Conservation (phyloP, 441 rosid species). For the Mallotus repandus region DNA sequence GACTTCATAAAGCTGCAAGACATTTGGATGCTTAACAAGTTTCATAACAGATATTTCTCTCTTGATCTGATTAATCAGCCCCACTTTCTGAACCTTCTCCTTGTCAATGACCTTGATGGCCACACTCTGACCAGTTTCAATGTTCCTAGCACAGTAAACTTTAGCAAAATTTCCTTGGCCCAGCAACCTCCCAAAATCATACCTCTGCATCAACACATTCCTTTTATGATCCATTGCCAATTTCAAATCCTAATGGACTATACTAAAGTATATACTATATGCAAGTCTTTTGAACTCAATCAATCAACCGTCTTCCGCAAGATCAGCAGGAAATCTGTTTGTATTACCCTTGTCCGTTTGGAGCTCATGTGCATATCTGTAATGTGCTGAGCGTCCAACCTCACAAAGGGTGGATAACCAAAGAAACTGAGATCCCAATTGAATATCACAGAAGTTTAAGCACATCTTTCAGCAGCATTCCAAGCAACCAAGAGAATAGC, state of each 20-base stretch:
- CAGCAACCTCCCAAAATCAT: constrained; percentile 62
- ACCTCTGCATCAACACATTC: constrained; percentile 55
- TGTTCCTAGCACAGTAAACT: constrained; percentile 61
- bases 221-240: constrained; percentile 32
- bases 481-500: neutral
- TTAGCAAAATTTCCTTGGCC: constrained; percentile 85
- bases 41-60: constrained; percentile 73
- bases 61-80: constrained; percentile 66
- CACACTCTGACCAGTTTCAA: constrained; percentile 50
- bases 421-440: neutral
- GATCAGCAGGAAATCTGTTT: constrained; percentile 14
- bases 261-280: neutral
- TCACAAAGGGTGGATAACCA: neutral
- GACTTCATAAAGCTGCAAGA: constrained; percentile 67
- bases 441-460: constrained; percentile 23
- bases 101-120: constrained; percentile 77
- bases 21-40: constrained; percentile 62
- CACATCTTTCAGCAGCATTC: constrained; percentile 49
- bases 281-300: constrained; percentile 11
- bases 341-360: constrained; percentile 7
- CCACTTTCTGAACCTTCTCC: constrained; percentile 60
- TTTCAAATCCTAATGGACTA: constrained; percentile 14
- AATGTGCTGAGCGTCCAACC: constrained; percentile 8
- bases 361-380: constrained; percentile 15
- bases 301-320: constrained; percentile 36